phyloP scores from a whole-genome alignment of 2,329 filamentous ascomycete genomes.

The Sclerotinia subarctica region DNA sequence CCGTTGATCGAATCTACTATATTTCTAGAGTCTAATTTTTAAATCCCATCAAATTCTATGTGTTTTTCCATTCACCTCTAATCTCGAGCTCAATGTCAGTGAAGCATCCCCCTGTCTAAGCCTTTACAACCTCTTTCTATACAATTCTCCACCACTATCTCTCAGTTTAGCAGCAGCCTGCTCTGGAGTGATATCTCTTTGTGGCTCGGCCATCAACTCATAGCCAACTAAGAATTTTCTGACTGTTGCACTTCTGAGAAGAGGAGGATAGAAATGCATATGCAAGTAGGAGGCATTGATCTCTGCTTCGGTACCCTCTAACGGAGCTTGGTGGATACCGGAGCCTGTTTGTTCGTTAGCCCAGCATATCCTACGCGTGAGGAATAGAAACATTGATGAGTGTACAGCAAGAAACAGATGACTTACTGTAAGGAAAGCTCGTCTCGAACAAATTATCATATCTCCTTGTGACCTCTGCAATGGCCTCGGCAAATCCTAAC shows the following conservation, averaged over 20 bases:
- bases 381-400: not conserved
- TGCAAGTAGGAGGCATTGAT: conserved; percentile 87
- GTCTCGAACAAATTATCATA: conserved; percentile 99
- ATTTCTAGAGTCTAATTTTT: not conserved
- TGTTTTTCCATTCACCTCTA: not conserved
- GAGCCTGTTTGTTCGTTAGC: conserved; percentile 55
- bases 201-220: conserved; percentile 95
- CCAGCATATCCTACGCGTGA: not conserved
- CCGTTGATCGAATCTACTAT: not conserved
- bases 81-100: not conserved
- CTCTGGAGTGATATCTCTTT: conserved; percentile 95
- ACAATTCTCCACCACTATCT: conserved; percentile 77
- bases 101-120: not conserved
- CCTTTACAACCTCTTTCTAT: conserved; percentile 56
- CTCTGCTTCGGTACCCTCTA: conserved; percentile 78
- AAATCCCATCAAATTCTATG: not conserved
- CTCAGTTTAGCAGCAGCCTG: conserved; percentile 77
- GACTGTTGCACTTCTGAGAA: conserved; percentile 88
- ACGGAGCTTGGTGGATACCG: conserved; percentile 90
- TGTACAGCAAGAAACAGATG: not conserved
- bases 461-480: conserved; percentile 82
- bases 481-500: conserved; percentile 71
- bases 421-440: conserved; percentile 86
- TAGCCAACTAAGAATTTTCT: conserved; percentile 96
- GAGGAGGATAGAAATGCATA: conserved; percentile 95